Conservation (phyloP, 2,329 filamentous ascomycete species). For the Chrysoporthe austroafricana region DNA sequence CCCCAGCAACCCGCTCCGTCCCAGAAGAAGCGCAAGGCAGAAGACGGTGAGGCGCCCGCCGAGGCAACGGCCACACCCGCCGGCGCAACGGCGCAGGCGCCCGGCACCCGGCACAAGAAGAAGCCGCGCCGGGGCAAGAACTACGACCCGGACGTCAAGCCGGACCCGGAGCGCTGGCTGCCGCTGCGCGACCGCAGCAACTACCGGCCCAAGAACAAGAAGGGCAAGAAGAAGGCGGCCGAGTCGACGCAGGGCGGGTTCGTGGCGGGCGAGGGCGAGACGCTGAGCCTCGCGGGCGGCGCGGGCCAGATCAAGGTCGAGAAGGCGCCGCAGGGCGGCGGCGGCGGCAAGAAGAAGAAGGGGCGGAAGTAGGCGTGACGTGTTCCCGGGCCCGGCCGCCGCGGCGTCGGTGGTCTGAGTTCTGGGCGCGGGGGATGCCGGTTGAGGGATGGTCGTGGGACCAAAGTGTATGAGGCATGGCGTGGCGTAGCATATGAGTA, state of each 20-base stretch:
- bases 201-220: conserved; percentile 89
- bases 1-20: conserved; percentile 42
- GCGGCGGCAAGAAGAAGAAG: conserved; percentile 28
- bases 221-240: conserved; percentile 81
- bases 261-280: conserved; percentile 73
- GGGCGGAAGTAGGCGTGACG: conserved; percentile 11
- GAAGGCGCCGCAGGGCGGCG: conserved; percentile 49
- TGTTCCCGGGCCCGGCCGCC: background rate
- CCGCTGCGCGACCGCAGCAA: conserved; percentile 86
- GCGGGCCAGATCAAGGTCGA: conserved; percentile 67
- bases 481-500: too few species aligned
- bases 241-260: conserved; percentile 85
- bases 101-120: conserved; percentile 40
- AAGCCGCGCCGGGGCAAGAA: conserved; percentile 67
- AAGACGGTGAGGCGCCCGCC: conserved; percentile 33
- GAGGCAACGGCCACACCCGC: conserved; percentile 24
- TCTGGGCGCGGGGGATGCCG: too few species aligned
- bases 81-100: conserved; percentile 13
- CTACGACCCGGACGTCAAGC: conserved; percentile 75
- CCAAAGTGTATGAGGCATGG: too few species aligned
- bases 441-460: too few species aligned
- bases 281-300: conserved; percentile 64
- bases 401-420: background rate
- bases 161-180: conserved; percentile 92
- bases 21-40: conserved; percentile 53